Conservation (phyloP, 306 rosid genomes). For the Vicia faba region DNA sequence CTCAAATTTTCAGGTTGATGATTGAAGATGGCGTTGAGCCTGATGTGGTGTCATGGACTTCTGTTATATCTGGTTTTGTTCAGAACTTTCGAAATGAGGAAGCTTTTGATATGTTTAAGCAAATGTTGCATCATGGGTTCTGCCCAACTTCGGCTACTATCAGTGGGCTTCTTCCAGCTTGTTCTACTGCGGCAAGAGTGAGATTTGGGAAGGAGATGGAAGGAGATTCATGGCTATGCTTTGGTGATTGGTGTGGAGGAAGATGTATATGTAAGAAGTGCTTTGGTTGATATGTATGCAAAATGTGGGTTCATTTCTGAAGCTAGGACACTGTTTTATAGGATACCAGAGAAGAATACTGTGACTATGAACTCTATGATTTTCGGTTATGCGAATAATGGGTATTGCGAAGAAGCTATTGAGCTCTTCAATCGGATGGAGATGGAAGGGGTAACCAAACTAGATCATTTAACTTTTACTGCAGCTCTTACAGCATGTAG, state of each 20-base stretch:
- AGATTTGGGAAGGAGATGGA: conserved; percentile 74
- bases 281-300: conserved; percentile 87
- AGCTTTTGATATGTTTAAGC: conserved; percentile 63
- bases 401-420: conserved; percentile 65
- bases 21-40: conserved; percentile 55
- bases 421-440: conserved; percentile 73
- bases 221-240: conserved; percentile 70
- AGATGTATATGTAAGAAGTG: conserved; percentile 76
- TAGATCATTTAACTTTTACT: conserved; percentile 72
- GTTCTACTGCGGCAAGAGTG: conserved; percentile 61
- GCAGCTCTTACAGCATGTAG: conserved; percentile 77
- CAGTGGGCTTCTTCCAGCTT: conserved; percentile 78
- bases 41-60: conserved; percentile 86
- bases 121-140: conserved; percentile 59
- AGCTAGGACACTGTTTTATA: conserved; percentile 58
- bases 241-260: conserved; percentile 63
- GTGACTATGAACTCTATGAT: conserved; percentile 88
- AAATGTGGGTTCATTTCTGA: conserved; percentile 84
- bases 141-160: conserved; percentile 78
- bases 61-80: conserved; percentile 82
- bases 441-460: conserved; percentile 50
- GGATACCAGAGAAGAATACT: conserved; percentile 62
- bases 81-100: conserved; percentile 65
- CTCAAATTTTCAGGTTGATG: conserved; percentile 59
- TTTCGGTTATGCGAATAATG: conserved; percentile 85